A percentile compares a stretch with the other conserved stretches of the same genome.
phyloP scores from a whole-genome alignment of 108 stramenopile species.

The Fragilaria crotonensis region DNA sequence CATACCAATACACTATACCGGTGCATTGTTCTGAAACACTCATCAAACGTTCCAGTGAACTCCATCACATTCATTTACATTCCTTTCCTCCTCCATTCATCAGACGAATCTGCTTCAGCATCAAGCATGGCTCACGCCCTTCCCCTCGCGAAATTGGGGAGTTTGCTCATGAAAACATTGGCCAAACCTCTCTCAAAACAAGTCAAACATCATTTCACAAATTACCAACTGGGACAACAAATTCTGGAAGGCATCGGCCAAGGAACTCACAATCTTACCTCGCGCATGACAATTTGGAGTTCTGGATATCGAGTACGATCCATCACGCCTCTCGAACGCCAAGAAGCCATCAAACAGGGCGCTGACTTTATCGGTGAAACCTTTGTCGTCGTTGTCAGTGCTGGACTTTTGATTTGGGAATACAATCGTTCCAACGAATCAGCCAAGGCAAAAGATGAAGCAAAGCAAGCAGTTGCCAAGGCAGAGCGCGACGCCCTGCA shows the following conservation, averaged over 20 bases:
- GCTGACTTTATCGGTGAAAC: slow-evolving; percentile 80
- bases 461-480: slow-evolving; percentile 36
- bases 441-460: slow-evolving; percentile 41
- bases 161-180: slow-evolving; percentile 41
- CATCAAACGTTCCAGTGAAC: too few relatives aligned
- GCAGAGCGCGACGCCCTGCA: slow-evolving; percentile 38
- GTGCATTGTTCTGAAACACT: too few relatives aligned
- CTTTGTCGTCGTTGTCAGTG: slow-evolving; percentile 59
- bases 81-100: too few relatives aligned
- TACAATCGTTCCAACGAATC: slow-evolving; percentile 60
- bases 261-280: slow-evolving; percentile 50
- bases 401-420: slow-evolving; percentile 53
- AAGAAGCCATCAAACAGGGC: slow-evolving; percentile 59
- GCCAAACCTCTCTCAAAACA: slow-evolving; percentile 74
- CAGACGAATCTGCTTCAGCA: too few relatives aligned
- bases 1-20: too few relatives aligned
- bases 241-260: slow-evolving; percentile 72
- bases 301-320: slow-evolving; percentile 67
- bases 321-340: slow-evolving; percentile 61
- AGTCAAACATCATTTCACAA: slow-evolving; percentile 53
- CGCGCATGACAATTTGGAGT: slow-evolving; percentile 82
- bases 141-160: slow-evolving; percentile 27
- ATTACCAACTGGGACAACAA: slow-evolving; percentile 36
- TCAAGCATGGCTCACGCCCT: not conserved
- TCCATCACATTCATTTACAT: too few relatives aligned